Evolutionary conservation across 495 filamentous ascomycete genomes (phyloP).

Genomic region (Elaphomyces granulatus): DNA sequence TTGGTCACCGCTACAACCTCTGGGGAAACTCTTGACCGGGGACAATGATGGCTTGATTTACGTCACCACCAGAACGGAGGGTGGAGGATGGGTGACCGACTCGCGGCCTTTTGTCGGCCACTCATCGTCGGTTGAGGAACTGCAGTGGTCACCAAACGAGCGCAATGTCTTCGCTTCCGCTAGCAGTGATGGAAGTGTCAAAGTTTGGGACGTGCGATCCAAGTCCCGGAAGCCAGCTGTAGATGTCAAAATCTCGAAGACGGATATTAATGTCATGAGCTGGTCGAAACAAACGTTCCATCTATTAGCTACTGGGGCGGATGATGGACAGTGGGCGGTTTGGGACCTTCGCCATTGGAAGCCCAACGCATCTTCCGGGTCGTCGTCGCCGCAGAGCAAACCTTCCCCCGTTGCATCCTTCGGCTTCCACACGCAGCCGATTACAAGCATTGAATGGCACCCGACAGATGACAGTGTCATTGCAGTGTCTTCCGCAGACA

Average conservation of each 20-base stretch:
- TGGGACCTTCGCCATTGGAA: constrained; percentile 97
- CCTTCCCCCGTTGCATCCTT: constrained; percentile 75
- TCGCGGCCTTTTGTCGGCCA: constrained; percentile 69
- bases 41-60: constrained; percentile 87
- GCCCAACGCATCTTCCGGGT: constrained; percentile 35
- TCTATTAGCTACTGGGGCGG: constrained; percentile 81
- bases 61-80: constrained; percentile 67
- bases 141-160: constrained; percentile 93
- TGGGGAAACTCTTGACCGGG: constrained; percentile 79
- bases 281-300: constrained; percentile 81
- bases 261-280: constrained; percentile 89
- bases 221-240: constrained; percentile 76
- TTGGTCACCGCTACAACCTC: constrained; percentile 67
- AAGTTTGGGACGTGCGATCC: constrained; percentile 86
- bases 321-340: constrained; percentile 88
- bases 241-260: constrained; percentile 65
- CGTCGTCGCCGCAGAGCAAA: constrained; percentile 20
- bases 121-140: constrained; percentile 73
- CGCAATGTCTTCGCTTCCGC: constrained; percentile 84
- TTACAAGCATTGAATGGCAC: constrained; percentile 96
- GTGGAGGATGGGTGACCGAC: constrained; percentile 76
- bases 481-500: constrained; percentile 82
- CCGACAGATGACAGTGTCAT: constrained; percentile 91
- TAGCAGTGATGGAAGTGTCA: constrained; percentile 83
- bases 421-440: constrained; percentile 86